Base-by-base conservation (phyloP, 2,329 filamentous ascomycete species). In the Xylariomycetidae sp. region DNA sequence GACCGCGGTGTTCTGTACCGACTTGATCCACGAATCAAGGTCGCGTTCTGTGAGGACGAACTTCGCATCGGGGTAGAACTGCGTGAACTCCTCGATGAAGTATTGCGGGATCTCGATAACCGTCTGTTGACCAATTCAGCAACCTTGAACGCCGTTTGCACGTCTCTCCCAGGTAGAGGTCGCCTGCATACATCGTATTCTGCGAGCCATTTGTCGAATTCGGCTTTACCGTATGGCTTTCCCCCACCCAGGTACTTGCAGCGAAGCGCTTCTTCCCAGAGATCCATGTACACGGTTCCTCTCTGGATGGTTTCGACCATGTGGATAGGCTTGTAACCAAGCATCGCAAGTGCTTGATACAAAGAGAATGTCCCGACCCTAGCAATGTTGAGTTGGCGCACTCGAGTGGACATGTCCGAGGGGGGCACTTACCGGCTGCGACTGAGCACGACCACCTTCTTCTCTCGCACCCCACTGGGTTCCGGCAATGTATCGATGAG, bases 11-110 rank as follows among this genome's bases (percentile, higher is more conserved):
- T 53, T 53, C 14, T 41, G 38, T 32, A 60, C 43, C 10, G 52
- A 57, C 25, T 29, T 44, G 9, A 39, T 33, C 57, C 57, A 59
- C 10, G 45, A 43, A n/a, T 53, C 47, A 1, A 47, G 33, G 14
- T 48, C 46, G 7, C 58, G 53, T 29, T 59, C 55, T 0, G 51
- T 53, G 26, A 59, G 47, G 20, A 60, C 55, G 32, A 57, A 59
- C 32, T 49, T 56, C 3, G 56, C 53, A 10, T 57, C 38, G 0
- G 57, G 54, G 16, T 58, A 57, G 24, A 36, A 43, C 20, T 44
- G 35, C 19, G 55, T 42, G 31, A 55, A 40, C 18, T 56, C 51
- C 10, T 52, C 47, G 3, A 46, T 36, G 17, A 60, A 52, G 33
- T 55, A 47, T 2, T 44, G 44, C 5, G 43, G 34, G 18, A 52